Evolutionary conservation across 805 yeast genomes (phyloP).

Genomic region (Tetrapisispora arboricola): DNA sequence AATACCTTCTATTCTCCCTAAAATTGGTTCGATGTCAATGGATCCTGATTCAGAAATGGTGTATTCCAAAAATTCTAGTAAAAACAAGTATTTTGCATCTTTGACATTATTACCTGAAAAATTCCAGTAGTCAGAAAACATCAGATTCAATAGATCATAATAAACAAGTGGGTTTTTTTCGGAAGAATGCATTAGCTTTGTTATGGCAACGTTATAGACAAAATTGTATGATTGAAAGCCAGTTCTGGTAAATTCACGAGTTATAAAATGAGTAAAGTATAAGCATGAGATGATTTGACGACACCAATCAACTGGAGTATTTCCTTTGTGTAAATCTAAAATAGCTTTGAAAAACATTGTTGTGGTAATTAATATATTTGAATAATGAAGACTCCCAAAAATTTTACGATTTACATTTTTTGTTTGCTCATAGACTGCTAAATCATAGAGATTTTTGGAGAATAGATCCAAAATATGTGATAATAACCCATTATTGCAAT

Average conservation of each 20-base stretch:
- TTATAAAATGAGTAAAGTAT: constrained; percentile 17
- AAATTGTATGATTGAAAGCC: constrained; percentile 24
- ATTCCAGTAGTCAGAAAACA: constrained; percentile 10
- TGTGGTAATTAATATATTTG: constrained; percentile 14
- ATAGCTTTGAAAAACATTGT: constrained; percentile 12
- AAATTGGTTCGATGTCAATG: constrained; percentile 5
- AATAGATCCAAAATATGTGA: constrained; percentile 6
- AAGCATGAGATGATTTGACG: constrained; percentile 11
- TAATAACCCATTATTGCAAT: constrained; percentile 1
- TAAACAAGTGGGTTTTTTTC: not conserved
- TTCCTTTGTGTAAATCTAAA: constrained; percentile 4
- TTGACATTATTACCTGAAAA: constrained; percentile 11
- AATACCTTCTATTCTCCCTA: constrained; percentile 7
- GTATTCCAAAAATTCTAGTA: constrained; percentile 16
- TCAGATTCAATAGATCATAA: constrained; percentile 6
- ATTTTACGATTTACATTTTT: constrained; percentile 5
- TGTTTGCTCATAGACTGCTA: constrained; percentile 10
- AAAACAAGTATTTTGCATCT: constrained; percentile 16
- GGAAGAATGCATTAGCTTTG: constrained; percentile 6
- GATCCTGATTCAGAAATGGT: constrained; percentile 6
- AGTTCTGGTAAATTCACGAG: constrained; percentile 16
- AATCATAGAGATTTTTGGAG: constrained; percentile 6
- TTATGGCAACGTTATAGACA: constrained; percentile 13
- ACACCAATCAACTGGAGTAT: constrained; percentile 8
- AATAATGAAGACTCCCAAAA: constrained; percentile 11